A percentile compares a stretch with the other conserved stretches of the same genome.
phyloP scores from a whole-genome alignment of 2,329 filamentous ascomycete species.

The Trichoderma koningiopsis region DNA sequence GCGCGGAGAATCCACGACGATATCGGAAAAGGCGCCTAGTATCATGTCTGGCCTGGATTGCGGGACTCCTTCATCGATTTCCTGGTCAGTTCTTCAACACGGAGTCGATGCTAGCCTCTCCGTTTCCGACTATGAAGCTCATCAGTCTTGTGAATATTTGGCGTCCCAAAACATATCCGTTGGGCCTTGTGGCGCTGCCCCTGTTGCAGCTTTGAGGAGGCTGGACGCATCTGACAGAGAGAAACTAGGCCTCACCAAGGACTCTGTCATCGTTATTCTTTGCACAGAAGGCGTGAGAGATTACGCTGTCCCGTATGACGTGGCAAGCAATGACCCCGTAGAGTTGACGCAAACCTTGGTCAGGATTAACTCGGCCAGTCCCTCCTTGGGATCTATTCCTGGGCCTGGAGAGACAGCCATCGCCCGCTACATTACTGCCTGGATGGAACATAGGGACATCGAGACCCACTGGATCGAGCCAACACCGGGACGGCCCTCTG shows the following conservation, averaged over 20 bases:
- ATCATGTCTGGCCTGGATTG: slow-evolving; percentile 78
- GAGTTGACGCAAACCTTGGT: slow-evolving; percentile 48
- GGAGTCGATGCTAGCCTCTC: slow-evolving; percentile 63
- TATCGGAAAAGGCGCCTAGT: slow-evolving; percentile 59
- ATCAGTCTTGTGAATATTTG: slow-evolving; percentile 60
- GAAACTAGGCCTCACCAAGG: slow-evolving; percentile 42
- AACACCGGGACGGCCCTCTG: slow-evolving; percentile 50
- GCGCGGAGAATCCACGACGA: slow-evolving; percentile 47
- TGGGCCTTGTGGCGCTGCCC: slow-evolving; percentile 66
- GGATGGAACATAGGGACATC: slow-evolving; percentile 54
- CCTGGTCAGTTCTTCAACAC: slow-evolving; percentile 61
- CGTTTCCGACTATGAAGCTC: slow-evolving; percentile 64
- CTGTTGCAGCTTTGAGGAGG: slow-evolving; percentile 58
- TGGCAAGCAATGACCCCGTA: slow-evolving; percentile 46
- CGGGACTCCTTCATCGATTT: slow-evolving; percentile 65
- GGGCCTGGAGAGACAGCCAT: slow-evolving; percentile 51
- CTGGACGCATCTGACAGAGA: slow-evolving; percentile 42
- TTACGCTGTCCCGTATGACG: slow-evolving; percentile 50
- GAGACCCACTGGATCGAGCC: slow-evolving; percentile 54
- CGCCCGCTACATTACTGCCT: slow-evolving; percentile 50
- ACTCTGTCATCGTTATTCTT: slow-evolving; percentile 65
- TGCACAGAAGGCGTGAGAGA: slow-evolving; percentile 61
- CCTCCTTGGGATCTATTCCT: slow-evolving; percentile 43
- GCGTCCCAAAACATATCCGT: slow-evolving; percentile 48
- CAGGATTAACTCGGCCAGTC: slow-evolving; percentile 53